phyloP scores from a whole-genome alignment of 2,329 filamentous ascomycete species.

The Pseudogymnoascus sp. region DNA sequence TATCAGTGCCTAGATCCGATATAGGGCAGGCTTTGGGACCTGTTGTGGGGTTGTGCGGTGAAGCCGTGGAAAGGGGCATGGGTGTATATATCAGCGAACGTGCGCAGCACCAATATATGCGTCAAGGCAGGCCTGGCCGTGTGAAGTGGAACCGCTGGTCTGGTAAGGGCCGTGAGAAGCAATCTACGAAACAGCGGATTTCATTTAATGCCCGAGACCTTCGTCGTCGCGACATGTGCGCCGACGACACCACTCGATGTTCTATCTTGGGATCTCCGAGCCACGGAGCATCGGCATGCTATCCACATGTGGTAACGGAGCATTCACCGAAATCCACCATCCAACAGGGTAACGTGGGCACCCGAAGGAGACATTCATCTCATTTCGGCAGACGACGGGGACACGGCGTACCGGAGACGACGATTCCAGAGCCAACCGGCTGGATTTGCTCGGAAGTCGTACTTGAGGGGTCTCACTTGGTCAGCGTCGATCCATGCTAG shows the following conservation, averaged over 20 bases:
- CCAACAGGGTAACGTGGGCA: neutral
- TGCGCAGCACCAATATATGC: neutral
- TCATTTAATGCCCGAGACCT: neutral
- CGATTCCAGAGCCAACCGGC: neutral
- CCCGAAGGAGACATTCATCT: neutral
- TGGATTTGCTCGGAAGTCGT: neutral
- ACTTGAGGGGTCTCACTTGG: neutral
- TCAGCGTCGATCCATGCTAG: constrained; percentile 3
- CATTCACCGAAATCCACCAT: neutral
- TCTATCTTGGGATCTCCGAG: neutral
- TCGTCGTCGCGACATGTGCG: neutral
- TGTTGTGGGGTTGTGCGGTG: neutral
- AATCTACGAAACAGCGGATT: neutral
- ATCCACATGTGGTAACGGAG: neutral
- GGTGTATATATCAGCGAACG: constrained; percentile 7
- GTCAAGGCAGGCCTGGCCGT: neutral
- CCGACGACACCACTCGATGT: neutral
- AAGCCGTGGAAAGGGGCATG: neutral
- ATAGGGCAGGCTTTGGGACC: neutral
- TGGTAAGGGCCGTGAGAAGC: neutral
- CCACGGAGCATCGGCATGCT: neutral
- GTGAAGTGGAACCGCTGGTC: neutral
- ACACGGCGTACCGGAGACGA: neutral
- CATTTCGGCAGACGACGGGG: neutral
- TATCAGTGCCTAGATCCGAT: neutral